Base-by-base conservation (phyloP, 2,329 filamentous ascomycete species). In the Penicillium thymicola region DNA sequence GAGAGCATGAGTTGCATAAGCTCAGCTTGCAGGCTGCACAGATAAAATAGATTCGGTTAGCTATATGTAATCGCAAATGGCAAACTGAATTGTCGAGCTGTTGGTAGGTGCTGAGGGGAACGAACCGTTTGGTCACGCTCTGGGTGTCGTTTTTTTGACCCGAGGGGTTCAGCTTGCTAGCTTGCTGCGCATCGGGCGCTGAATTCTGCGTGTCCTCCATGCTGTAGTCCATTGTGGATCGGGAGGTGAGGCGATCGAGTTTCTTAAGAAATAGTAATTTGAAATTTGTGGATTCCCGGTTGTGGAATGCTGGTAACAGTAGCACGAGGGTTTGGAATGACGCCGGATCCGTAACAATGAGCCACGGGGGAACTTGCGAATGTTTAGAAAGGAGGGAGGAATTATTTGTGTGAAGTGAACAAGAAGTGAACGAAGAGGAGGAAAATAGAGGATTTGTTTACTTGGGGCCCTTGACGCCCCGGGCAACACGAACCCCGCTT, bases 1-100 rank as follows among this genome's bases (percentile, higher is more conserved):
- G 92, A 92, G 67, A 92, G 92, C 94, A 99, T 97, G 67, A 99
- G 86, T 75, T 94, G 89, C 93, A 99, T 97, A 65, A 99, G 84
- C 78, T 99, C 94, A 47, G 92, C 95, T 78, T 99, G 94, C 55
- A 99, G 83, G 69, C 94, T 97, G 70, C 32, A 60, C 21, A 18
- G 25, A 38, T 13, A 37, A 46, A 25, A 38, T 30, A 36, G 7
- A 41, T 38, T 14, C 2, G 28, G 47, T 59, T 25, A 59, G 51
- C 14, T 36, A 49, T 28, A 27, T 21, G 41, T 13, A 2, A n/a
- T 11, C 10, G 11, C 6, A n/a, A 30, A 21, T 7, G 30, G n/a
- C 23, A 42, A 21, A 34, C 28, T 6, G 4, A 8, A 38, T n/a
- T 14, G 25, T 40, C 8, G 38, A 34, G 28, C 42, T 23, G 23